Evolutionary conservation across 768 basidiomycete species (phyloP), one percentile per base, ranked within the genome.

Genomic region (Lenzites betulinus): DNA sequence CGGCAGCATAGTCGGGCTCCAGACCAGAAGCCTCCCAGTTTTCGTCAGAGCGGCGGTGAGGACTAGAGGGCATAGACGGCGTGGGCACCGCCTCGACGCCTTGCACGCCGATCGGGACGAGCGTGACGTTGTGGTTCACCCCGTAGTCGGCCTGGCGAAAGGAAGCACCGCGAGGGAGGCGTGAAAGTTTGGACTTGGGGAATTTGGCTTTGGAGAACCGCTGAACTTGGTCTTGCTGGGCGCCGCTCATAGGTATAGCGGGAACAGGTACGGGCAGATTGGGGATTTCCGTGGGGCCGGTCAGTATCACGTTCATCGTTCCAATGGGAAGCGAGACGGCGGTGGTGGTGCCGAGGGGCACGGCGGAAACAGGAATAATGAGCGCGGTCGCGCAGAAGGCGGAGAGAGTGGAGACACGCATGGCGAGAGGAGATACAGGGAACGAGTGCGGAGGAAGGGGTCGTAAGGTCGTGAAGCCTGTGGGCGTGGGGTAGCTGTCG

Each of bases 101-200:
- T 22, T 48, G 22, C 2, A 57, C 46, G n/a, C 58, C 48, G 3
- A 41, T 44, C 7, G 26, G 26, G 22, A 54, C 35, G 18, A 58
- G 52, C 9, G 63, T 55, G 26, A 52, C 52, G 38, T 59, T 58
- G 1, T 55, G 55, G 41, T 43, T 61, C n/a, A 58, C 55, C 51
- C 59, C 59, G 43, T 64, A 61, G 48, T 64, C 63, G 9, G 63
- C 63, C 41, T 60, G 46, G 36, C 63, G 63, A 52, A 64, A 64
- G 18, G 25, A 26, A 15, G 51, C 50, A 12, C 36, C 38, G 30
- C 63, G 55, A 36, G 51, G 48, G 28, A 48, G 30, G n/a, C 26
- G 41, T 22, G 35, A 12, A 12, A 51, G 51, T 38, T 51, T 51
- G 33, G 47, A 56, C 30, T 43, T 48, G 3, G 38, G 11, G 25